phyloP scores from a whole-genome alignment of 805 yeast species.

The Spathaspora sp. region DNA sequence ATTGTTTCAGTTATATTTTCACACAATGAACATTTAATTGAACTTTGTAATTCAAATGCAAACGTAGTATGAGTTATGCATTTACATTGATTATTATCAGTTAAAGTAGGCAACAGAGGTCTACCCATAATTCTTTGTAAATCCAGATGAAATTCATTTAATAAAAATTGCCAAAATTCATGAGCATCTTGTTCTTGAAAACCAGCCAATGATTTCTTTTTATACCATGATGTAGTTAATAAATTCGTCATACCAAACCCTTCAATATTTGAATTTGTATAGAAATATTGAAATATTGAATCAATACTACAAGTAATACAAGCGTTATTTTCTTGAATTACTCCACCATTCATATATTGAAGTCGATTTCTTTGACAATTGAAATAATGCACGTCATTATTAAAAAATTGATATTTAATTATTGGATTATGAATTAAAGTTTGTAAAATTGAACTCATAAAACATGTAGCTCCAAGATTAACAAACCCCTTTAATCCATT shows the following conservation, averaged over 20 bases:
- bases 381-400: slow-evolving; percentile 60
- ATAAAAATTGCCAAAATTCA: slow-evolving; percentile 90
- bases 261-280: slow-evolving; percentile 53
- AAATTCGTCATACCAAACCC: slow-evolving; percentile 82
- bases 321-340: slow-evolving; percentile 27
- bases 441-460: slow-evolving; percentile 91
- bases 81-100: slow-evolving; percentile 42
- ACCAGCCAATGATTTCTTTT: slow-evolving; percentile 83
- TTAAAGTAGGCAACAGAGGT: not conserved
- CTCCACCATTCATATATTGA: slow-evolving; percentile 15
- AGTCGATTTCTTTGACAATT: slow-evolving; percentile 41
- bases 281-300: slow-evolving; percentile 71
- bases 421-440: slow-evolving; percentile 88
- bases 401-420: slow-evolving; percentile 70
- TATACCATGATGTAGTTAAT: slow-evolving; percentile 83
- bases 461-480: slow-evolving; percentile 96
- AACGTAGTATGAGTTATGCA: slow-evolving; percentile 84
- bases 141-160: slow-evolving; percentile 72
- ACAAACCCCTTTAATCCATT: slow-evolving; percentile 86
- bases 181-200: slow-evolving; percentile 98
- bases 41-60: slow-evolving; percentile 77
- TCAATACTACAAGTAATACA: slow-evolving; percentile 89
- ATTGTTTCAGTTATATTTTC: slow-evolving; percentile 59
- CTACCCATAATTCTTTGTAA: slow-evolving; percentile 14
- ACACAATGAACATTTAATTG: slow-evolving; percentile 73